phyloP scores from a whole-genome alignment of 306 rosid genomes.

The Ceratonia siliqua region DNA sequence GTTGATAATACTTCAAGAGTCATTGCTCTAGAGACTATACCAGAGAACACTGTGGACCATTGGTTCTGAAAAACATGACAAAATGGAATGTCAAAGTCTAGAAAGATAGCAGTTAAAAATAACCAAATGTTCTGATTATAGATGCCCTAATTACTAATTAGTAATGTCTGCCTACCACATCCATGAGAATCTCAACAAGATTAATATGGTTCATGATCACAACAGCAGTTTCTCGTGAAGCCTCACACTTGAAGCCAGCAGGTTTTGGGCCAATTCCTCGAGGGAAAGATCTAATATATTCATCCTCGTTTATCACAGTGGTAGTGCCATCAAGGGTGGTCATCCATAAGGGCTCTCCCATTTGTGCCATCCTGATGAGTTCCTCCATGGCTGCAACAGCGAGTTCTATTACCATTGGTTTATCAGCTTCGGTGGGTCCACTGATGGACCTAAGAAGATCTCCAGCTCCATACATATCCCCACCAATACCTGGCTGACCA shows the following conservation, averaged over 20 bases:
- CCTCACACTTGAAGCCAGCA: conserved; percentile 70
- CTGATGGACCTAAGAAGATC: conserved; percentile 74
- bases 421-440: conserved; percentile 75
- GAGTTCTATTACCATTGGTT: conserved; percentile 87
- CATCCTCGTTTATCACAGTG: conserved; percentile 72
- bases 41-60: conserved; percentile 88
- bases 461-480: conserved; percentile 68
- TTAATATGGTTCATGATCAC: conserved; percentile 88
- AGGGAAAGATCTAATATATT: conserved; percentile 76
- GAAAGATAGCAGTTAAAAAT: too few species aligned
- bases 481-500: conserved; percentile 53
- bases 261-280: conserved; percentile 81
- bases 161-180: conserved; percentile 52
- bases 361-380: conserved; percentile 79
- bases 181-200: conserved; percentile 97
- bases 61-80: conserved; percentile 50
- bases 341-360: conserved; percentile 93
- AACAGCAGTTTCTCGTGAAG: conserved; percentile 75
- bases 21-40: conserved; percentile 90
- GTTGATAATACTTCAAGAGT: conserved; percentile 87
- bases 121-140: neutral
- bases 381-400: conserved; percentile 99
- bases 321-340: conserved; percentile 61
- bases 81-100: neutral
- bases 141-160: neutral